Percentiles rank a stretch among this genome's conserved stretches.
Evolutionary conservation across 2,329 filamentous ascomycete genomes (phyloP).

Genomic region (Exophiala mesophila): DNA sequence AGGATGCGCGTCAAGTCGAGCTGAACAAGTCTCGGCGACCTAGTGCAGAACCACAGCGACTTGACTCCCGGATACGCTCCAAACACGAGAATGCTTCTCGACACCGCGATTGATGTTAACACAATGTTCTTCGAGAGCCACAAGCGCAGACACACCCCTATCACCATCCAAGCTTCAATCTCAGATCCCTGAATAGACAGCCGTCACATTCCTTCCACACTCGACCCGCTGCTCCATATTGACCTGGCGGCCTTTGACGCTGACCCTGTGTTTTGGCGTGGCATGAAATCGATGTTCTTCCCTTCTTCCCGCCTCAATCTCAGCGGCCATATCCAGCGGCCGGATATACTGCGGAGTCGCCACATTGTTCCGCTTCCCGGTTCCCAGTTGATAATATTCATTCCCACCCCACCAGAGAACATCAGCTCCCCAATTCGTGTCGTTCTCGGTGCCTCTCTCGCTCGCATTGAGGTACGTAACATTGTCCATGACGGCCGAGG

Average conservation of each 20-base stretch:
- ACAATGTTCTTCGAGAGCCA: no score
- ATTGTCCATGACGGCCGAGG: constrained; percentile 77
- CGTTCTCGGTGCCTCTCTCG: constrained; percentile 53
- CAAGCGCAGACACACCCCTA: no score
- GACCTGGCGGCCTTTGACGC: constrained; percentile 64
- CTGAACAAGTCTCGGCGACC: no score
- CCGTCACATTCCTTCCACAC: constrained; percentile 76
- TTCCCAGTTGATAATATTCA: constrained; percentile 88
- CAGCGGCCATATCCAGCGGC: constrained; percentile 63
- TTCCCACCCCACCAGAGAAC: constrained; percentile 93
- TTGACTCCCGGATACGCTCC: no score
- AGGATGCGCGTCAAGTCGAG: no score
- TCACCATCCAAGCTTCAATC: neutral
- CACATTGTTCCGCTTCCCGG: constrained; percentile 78
- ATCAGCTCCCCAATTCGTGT: constrained; percentile 84
- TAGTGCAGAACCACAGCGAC: no score
- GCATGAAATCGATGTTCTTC: constrained; percentile 75
- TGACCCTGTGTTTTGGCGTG: constrained; percentile 68
- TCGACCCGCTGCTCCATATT: constrained; percentile 81
- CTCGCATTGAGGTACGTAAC: constrained; percentile 60
- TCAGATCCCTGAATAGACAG: constrained; percentile 67
- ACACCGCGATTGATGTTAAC: no score
- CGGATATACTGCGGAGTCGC: constrained; percentile 72
- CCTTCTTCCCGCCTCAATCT: constrained; percentile 56
- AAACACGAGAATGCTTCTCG: no score